Conservation (phyloP, 2,329 filamentous ascomycete species). For the Beauveria bassiana region DNA sequence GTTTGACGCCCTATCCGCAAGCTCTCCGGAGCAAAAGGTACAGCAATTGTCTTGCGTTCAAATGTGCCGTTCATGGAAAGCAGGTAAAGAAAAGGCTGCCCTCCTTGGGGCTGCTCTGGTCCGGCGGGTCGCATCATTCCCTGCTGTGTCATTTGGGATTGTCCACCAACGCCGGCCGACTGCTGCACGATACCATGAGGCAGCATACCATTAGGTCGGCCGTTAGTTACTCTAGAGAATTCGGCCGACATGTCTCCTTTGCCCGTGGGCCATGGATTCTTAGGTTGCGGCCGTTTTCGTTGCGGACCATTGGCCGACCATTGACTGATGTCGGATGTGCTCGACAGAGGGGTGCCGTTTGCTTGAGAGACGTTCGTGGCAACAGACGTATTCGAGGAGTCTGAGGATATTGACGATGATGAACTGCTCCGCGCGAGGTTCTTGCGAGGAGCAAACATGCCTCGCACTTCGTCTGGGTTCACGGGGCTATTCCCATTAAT, state of each 20-base stretch:
- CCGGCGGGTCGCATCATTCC: conserved; percentile 54
- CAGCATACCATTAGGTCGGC: conserved; percentile 36
- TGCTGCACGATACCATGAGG: conserved; percentile 26
- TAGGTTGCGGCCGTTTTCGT: conserved; percentile 45
- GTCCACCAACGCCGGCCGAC: conserved; percentile 19
- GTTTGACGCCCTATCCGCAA: conserved; percentile 93
- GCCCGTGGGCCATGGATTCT: conserved; percentile 40
- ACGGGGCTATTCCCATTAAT: conserved; percentile 58
- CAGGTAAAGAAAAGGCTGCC: conserved; percentile 74
- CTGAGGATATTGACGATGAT: conserved; percentile 73
- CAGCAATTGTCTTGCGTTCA: conserved; percentile 90
- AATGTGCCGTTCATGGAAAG: conserved; percentile 93
- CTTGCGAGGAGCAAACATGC: conserved; percentile 88
- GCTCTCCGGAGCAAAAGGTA: conserved; percentile 90
- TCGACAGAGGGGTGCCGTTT: conserved; percentile 49
- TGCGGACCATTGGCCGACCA: conserved; percentile 40
- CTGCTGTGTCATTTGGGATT: conserved; percentile 34
- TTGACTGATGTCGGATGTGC: conserved; percentile 40
- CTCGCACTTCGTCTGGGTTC: conserved; percentile 76
- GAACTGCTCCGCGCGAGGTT: conserved; percentile 81
- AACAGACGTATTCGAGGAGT: conserved; percentile 55
- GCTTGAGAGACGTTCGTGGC: conserved; percentile 52
- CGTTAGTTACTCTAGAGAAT: conserved; percentile 36
- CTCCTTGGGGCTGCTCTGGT: conserved; percentile 51
- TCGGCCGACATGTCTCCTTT: conserved; percentile 42